Percentiles rank a stretch among this genome's conserved stretches.
These are phyloP conservation scores for Solanum bulbocastanum DNA, from an alignment of 257 asterid species.

Conservation along the genomic window DNA sequence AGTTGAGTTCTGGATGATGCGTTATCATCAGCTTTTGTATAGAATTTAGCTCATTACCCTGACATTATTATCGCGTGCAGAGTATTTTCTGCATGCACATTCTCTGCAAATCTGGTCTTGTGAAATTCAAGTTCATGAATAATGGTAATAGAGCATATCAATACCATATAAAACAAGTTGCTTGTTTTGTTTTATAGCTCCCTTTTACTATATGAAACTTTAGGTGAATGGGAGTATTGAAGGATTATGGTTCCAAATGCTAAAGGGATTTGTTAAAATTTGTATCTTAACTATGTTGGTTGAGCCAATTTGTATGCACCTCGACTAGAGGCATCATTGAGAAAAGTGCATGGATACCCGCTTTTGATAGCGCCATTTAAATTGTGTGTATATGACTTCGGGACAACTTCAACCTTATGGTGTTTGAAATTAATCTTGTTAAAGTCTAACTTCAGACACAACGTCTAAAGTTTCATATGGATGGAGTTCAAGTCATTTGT, in stretches of 20 bases:
- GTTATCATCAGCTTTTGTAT: not conserved
- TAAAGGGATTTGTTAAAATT: not conserved
- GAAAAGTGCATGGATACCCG: not conserved
- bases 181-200: not conserved
- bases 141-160: not conserved
- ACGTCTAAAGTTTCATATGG: not conserved
- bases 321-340: not conserved
- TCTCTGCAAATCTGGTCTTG: not conserved
- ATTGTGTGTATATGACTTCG: not conserved
- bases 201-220: not conserved
- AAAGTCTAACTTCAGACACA: not conserved
- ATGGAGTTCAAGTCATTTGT: not conserved
- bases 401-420: not conserved
- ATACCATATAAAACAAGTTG: not conserved
- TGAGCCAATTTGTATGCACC: not conserved
- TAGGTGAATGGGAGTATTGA: not conserved
- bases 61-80: not conserved
- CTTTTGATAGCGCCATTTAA: not conserved
- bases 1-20: not conserved
- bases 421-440: not conserved
- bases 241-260: not conserved
- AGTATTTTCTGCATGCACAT: not conserved
- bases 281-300: not conserved
- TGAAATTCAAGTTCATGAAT: not conserved
- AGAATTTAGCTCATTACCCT: not conserved